Conservation (phyloP, 2,329 filamentous ascomycete genomes). For the Blastomyces emzantsi region DNA sequence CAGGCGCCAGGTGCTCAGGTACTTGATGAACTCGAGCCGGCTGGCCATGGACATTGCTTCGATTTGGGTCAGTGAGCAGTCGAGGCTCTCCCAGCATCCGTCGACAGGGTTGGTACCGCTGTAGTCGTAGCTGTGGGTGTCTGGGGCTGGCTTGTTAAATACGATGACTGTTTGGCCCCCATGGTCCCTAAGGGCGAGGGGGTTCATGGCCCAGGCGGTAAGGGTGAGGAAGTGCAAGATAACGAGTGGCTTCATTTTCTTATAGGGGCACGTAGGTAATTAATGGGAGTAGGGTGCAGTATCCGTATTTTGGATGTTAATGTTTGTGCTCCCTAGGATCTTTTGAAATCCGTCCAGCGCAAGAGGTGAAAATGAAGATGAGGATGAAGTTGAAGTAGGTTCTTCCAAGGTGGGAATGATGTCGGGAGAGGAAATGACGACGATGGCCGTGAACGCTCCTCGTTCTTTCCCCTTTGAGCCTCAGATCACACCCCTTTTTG, state of each 20-base stretch:
- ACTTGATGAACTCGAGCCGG: slow-evolving; percentile 20
- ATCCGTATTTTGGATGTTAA: background rate
- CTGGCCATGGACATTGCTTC: slow-evolving; percentile 17
- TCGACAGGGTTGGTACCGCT: slow-evolving; percentile 8
- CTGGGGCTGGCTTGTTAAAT: background rate
- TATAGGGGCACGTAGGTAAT: background rate
- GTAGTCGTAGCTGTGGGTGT: background rate
- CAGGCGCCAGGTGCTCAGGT: slow-evolving; percentile 18
- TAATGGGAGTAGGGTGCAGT: background rate
- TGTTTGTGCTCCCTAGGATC: background rate
- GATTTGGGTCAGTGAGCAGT: slow-evolving; percentile 20
- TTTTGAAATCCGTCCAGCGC: background rate
- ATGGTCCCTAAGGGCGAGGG: background rate
- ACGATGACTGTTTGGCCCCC: slow-evolving; percentile 1
- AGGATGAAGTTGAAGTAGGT: background rate
- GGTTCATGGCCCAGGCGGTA: slow-evolving; percentile 3
- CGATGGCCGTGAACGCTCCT: background rate
- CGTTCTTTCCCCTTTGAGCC: slow-evolving; percentile 1
- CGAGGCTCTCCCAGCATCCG: slow-evolving; percentile 17
- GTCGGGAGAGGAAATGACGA: background rate
- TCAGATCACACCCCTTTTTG: background rate
- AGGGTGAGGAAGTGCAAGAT: slow-evolving; percentile 11
- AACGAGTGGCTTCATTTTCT: slow-evolving; percentile 12
- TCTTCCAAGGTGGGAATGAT: background rate
- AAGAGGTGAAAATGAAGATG: background rate